These are phyloP conservation scores for Phytophthora lateralis DNA, from an alignment of 352 stramenopile species.

Conservation along the genomic window DNA sequence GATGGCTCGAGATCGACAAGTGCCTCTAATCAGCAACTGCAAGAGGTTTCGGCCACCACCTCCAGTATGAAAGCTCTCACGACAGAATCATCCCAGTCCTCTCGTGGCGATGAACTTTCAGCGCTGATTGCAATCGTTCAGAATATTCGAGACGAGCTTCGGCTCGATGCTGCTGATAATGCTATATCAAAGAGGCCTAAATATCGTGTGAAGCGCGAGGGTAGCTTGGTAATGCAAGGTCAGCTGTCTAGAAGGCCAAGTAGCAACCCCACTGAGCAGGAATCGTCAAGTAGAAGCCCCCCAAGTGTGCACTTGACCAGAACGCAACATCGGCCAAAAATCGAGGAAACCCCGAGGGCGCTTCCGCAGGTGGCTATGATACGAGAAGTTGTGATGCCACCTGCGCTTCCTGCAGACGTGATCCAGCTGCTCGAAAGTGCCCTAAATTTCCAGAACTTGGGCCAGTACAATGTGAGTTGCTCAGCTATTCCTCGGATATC, in stretches of 20 bases:
- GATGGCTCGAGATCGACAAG: not conserved
- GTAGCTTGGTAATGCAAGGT: slow-evolving; percentile 17
- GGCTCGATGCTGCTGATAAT: slow-evolving; percentile 22
- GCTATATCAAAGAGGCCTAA: slow-evolving; percentile 19
- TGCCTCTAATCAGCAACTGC: not conserved
- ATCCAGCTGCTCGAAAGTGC: slow-evolving; percentile 58
- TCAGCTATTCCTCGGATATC: not conserved
- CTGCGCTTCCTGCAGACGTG: slow-evolving; percentile 40
- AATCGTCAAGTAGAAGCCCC: not conserved
- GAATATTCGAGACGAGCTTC: slow-evolving; percentile 39
- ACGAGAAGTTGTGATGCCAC: slow-evolving; percentile 56
- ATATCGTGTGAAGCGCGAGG: slow-evolving; percentile 25
- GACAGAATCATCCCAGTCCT: slow-evolving; percentile 5
- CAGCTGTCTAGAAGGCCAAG: slow-evolving; percentile 22
- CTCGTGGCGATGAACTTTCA: slow-evolving; percentile 18
- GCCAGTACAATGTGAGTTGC: slow-evolving; percentile 59
- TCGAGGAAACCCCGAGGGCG: slow-evolving; percentile 9
- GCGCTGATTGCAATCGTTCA: slow-evolving; percentile 30
- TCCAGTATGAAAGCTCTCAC: not conserved
- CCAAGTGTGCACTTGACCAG: not conserved
- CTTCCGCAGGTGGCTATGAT: slow-evolving; percentile 63
- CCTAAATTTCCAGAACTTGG: slow-evolving; percentile 70
- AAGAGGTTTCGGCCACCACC: not conserved
- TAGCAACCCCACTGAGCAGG: slow-evolving; percentile 2
- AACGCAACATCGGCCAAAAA: not conserved